Base-by-base conservation (phyloP, 495 filamentous ascomycete genomes). In the Parmelia sp. region DNA sequence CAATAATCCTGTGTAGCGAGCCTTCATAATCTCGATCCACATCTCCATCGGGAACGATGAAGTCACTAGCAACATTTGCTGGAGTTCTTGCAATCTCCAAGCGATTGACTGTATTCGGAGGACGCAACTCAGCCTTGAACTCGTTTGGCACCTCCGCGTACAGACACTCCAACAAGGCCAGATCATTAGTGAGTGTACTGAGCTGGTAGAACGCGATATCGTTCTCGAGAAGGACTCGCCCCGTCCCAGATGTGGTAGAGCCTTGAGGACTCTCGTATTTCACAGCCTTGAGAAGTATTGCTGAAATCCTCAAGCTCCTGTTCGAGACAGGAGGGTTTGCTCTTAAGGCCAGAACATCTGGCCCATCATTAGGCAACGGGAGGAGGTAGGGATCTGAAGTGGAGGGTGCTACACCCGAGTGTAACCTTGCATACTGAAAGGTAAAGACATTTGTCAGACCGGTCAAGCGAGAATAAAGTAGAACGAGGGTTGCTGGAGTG, bases 391-490 rank as follows among this genome's bases (percentile, higher is more conserved):
- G 75, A 67, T 82, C 79, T 12, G 71, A 67, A n/a, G 72, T 58
- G 58, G 69, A 72, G n/a, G 65, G 47, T 25, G 66, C 47, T 21
- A 71, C 62, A 9, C 64, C 62, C 25, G 65, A 36, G 37, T 63
- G 60, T 17, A 73, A 68, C 15, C 36, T 59, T 49, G 66, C 21
- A 57, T 67, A 49, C 9, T 75, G 70, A 65, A 75, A 74, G 57
- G 74, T 71, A 61, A 77, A 81, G 17, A 64, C 70, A 12, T 76
- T 71, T 19, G 73, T 70, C 33, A 81, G 63, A 39, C 64, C 64
- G 36, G 70, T 77, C 17, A 80, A 67, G 21, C 74, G 74, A n/a
- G 80, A 83, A 62, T 75, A 80, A n/a, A 83, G 57, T 59, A 56
- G 76, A 35, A 68, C 76, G 70, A 36, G 75, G 65, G 58, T 72